A percentile compares a stretch with the other conserved stretches of the same genome.
Conservation (phyloP, 2,329 filamentous ascomycete species). For the Nectriaceae sp. region DNA sequence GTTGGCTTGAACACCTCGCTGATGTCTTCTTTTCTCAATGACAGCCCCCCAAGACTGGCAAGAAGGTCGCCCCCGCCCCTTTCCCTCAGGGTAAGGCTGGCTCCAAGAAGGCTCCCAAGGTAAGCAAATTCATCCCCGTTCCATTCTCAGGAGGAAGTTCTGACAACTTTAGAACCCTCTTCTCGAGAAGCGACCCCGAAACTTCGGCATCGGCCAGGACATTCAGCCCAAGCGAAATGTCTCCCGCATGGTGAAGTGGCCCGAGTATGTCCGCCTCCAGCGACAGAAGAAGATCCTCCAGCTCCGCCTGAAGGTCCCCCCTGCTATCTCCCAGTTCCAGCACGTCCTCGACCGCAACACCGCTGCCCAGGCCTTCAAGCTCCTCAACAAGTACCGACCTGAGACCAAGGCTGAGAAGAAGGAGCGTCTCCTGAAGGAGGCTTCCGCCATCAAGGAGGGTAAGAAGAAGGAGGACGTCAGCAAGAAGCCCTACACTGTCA, state of each 20-base stretch:
- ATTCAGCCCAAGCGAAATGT: constrained; percentile 96
- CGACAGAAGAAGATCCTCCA: constrained; percentile 94
- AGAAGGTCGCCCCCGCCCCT: constrained; percentile 97
- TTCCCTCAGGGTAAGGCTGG: constrained; percentile 92
- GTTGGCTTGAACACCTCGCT: constrained; percentile 80
- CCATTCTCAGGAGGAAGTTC: background rate
- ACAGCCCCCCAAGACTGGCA: constrained; percentile 98
- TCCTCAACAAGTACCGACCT: constrained; percentile 99
- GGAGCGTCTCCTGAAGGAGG: constrained; percentile 98
- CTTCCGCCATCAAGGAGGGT: constrained; percentile 94
- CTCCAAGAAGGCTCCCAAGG: constrained; percentile 95
- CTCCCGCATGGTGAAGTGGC: constrained; percentile 99
- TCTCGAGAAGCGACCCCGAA: constrained; percentile 95
- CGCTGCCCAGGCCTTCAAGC: constrained; percentile 96
- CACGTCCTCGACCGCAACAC: constrained; percentile 96
- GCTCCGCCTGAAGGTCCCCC: constrained; percentile 97
- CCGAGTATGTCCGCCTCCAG: constrained; percentile 98
- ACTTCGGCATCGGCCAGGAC: constrained; percentile 99
- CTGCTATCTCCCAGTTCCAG: constrained; percentile 96
- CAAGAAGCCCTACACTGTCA: constrained; percentile 99
- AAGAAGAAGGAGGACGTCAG: constrained; percentile 99
- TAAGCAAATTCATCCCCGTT: constrained; percentile 50
- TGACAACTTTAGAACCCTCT: constrained; percentile 79
- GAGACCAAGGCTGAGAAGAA: constrained; percentile 99
- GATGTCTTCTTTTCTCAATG: constrained; percentile 99